Percentiles rank a stretch among this genome's conserved stretches.
Conservation (phyloP, 75 land plant species). For the Larix kaempferi region DNA sequence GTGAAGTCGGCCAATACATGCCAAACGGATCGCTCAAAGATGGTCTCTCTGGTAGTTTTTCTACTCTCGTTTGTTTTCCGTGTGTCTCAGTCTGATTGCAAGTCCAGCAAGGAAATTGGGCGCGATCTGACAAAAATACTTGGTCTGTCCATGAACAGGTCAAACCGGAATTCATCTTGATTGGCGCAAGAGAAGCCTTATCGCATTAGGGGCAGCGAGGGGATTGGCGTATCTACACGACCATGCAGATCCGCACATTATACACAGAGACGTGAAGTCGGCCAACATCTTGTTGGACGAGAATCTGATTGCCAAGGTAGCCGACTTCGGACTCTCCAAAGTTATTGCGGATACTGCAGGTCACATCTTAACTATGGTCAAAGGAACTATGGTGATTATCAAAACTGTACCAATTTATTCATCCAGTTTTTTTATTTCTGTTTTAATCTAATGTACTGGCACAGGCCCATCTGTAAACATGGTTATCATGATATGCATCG, state of each 20-base stretch:
- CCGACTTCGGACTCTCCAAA: conserved; percentile 85
- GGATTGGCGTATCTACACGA: conserved; percentile 83
- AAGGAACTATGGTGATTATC: conserved; percentile 77
- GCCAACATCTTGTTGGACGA: conserved; percentile 70
- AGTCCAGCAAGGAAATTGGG: no score
- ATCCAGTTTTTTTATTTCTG: no score
- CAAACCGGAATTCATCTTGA: conserved; percentile 42
- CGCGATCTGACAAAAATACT: not conserved
- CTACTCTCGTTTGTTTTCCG: no score
- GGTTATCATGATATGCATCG: no score
- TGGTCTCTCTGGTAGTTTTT: no score
- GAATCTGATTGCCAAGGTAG: conserved; percentile 71
- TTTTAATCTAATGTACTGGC: no score
- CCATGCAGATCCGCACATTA: conserved; percentile 75
- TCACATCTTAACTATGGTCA: conserved; percentile 37
- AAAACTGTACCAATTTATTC: not conserved
- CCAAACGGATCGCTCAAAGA: no score
- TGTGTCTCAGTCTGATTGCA: no score
- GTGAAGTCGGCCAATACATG: no score
- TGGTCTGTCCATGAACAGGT: conserved; percentile 28
- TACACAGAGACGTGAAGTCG: conserved; percentile 78
- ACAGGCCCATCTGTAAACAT: no score
- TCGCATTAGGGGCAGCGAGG: conserved; percentile 68
- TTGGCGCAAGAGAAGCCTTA: conserved; percentile 61
- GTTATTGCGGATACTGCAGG: conserved; percentile 20